Conservation (phyloP, 2,329 filamentous ascomycete genomes). For the Diaporthe sp. region DNA sequence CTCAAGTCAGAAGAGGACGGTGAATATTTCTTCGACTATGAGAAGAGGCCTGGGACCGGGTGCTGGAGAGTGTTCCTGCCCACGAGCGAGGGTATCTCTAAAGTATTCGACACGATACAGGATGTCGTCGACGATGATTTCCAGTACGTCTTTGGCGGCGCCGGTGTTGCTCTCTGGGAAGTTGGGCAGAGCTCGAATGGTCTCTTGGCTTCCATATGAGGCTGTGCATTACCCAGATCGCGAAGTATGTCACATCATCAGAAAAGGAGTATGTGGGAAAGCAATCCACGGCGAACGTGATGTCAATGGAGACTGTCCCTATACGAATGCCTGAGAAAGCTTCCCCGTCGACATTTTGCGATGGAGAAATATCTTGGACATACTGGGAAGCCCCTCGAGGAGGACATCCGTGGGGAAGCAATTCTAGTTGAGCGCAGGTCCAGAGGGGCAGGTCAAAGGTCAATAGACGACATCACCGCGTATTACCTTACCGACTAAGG, state of each 20-base stretch:
- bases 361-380: background rate
- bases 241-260: too few species aligned
- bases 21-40: constrained; percentile 38
- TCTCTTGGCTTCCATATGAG: constrained; percentile 34
- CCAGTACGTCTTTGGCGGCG: constrained; percentile 31
- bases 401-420: background rate
- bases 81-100: constrained; percentile 32
- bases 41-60: constrained; percentile 14
- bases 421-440: background rate
- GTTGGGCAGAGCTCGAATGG: constrained; percentile 40
- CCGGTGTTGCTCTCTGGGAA: constrained; percentile 40
- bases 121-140: constrained; percentile 33
- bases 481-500: too few species aligned
- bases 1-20: constrained; percentile 32
- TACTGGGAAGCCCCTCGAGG: background rate
- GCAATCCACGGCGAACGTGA: background rate
- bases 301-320: background rate
- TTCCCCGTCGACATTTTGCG: background rate
- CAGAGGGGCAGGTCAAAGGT: background rate
- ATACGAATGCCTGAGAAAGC: too few species aligned
- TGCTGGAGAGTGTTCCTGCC: constrained; percentile 36
- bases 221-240: background rate
- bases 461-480: background rate
- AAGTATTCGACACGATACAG: constrained; percentile 36
- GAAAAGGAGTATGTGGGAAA: background rate